Base-by-base conservation (phyloP, 352 stramenopile species). In the Phytophthora ramorum region DNA sequence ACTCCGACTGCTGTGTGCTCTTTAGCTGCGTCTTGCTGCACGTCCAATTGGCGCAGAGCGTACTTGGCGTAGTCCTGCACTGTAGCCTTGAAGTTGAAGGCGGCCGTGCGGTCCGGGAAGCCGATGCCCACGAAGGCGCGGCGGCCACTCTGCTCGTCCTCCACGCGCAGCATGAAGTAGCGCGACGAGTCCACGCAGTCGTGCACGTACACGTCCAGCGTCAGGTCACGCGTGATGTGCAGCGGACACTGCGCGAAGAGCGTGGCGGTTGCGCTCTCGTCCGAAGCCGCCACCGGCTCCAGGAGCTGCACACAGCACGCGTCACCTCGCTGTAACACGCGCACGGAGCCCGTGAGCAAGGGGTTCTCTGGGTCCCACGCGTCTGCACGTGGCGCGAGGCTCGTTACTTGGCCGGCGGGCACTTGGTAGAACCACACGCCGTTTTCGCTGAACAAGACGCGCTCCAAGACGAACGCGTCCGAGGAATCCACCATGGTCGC, bases 341-440 rank as follows among this genome's bases (percentile, higher is more conserved):
- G 75, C 28, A 94, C 22, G 9, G 78, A 78, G 17, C 86, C 88
- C 12, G 88, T 95, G 17, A 96, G 69, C 46, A 96, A 90, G 50
- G 86, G 88, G 37, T 94, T 73, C 70, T 95, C 86, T 7, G 77
- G 71, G 66, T 96, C 87, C 88, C 88, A 96, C 14, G 78, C 78
- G 58, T 96, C 88, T 12, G 88, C 88, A 37, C 88, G 86, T 44
- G 88, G 88, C 38, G 80, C 80, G 19, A 94, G 72, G 66, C 77
- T 91, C 34, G 75, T 87, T 49, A 96, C 78, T 58, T 95, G 83
- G 2, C 66, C 60, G 3, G 81, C 34, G 0, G 86, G 85, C 12
- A 96, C 83, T 41, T 93, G 87, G 71, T 96, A 96, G 74, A 96
- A 84, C 88, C 88, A 96, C 49, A 96, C 86, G 63, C 78, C 71